Percentiles rank a stretch among this genome's conserved stretches.
Evolutionary conservation across 2,329 filamentous ascomycete genomes (phyloP).

Genomic region (Ceratocystis cubensis): DNA sequence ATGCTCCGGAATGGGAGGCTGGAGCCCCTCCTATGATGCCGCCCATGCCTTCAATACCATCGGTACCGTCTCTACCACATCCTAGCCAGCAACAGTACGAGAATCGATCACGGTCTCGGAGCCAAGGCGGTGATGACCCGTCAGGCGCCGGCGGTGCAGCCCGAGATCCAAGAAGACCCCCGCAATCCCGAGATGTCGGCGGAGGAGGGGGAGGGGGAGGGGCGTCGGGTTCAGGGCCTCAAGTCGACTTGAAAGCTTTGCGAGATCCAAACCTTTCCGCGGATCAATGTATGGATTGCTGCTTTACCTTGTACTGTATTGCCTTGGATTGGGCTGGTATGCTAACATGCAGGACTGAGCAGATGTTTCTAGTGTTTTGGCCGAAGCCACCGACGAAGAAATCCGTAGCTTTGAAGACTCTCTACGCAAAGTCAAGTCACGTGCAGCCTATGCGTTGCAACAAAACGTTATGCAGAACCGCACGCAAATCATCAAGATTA

Average conservation of each 20-base stretch:
- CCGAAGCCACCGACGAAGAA: slow-evolving; percentile 77
- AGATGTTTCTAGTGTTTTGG: slow-evolving; percentile 57
- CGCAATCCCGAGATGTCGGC: slow-evolving; percentile 35
- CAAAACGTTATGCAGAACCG: slow-evolving; percentile 95
- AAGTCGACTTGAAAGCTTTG: slow-evolving; percentile 64
- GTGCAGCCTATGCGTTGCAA: slow-evolving; percentile 73
- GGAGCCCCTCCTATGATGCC: slow-evolving; percentile 44
- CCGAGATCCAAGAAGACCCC: slow-evolving; percentile 34
- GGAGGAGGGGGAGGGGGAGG: slow-evolving; percentile 25
- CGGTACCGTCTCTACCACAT: slow-evolving; percentile 14
- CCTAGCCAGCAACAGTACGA: slow-evolving; percentile 15
- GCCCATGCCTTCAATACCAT: slow-evolving; percentile 17
- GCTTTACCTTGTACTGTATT: too few relatives aligned
- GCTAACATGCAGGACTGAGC: slow-evolving; percentile 19
- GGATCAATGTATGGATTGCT: slow-evolving; percentile 52
- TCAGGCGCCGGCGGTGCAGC: slow-evolving; percentile 24
- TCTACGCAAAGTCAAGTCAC: slow-evolving; percentile 62
- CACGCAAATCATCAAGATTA: slow-evolving; percentile 97
- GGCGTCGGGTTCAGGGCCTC: slow-evolving; percentile 40
- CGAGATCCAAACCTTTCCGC: slow-evolving; percentile 66
- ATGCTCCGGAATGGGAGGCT: slow-evolving; percentile 50
- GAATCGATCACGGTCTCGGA: slow-evolving; percentile 14
- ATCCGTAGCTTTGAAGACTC: slow-evolving; percentile 70
- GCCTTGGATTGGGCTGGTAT: neutral
- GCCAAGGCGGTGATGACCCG: slow-evolving; percentile 24